Evolutionary conservation across 1,284 basidiomycete species (phyloP).

Genomic region (Psilocybe mexicana): DNA sequence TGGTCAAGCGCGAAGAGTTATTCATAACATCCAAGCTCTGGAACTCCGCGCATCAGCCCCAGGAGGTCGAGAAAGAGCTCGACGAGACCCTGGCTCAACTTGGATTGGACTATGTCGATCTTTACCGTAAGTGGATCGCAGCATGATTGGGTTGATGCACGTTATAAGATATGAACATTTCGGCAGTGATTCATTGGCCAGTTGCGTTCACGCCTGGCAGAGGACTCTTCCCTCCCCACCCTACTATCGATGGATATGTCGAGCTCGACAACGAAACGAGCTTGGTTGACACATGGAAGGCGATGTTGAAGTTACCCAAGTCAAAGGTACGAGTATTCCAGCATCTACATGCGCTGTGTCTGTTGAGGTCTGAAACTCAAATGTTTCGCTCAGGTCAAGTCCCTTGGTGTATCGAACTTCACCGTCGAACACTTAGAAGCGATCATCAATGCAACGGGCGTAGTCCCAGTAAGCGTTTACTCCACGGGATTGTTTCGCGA

Average conservation of each 20-base stretch:
- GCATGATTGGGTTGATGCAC: neutral
- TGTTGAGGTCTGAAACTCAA: neutral
- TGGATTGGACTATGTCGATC: constrained; percentile 75
- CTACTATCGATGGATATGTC: constrained; percentile 44
- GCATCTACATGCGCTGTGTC: too few relatives aligned
- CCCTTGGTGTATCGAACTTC: constrained; percentile 84
- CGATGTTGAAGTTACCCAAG: constrained; percentile 64
- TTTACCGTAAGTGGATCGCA: constrained; percentile 56
- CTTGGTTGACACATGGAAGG: constrained; percentile 83
- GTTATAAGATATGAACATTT: neutral
- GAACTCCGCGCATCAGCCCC: constrained; percentile 68
- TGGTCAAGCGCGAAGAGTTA: constrained; percentile 80
- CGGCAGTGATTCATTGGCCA: constrained; percentile 85
- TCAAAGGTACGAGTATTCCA: constrained; percentile 33
- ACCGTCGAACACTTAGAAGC: constrained; percentile 64
- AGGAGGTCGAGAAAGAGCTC: constrained; percentile 70
- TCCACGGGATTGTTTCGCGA: neutral
- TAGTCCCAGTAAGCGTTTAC: constrained; percentile 55
- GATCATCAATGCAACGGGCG: constrained; percentile 74
- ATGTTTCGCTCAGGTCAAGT: constrained; percentile 43
- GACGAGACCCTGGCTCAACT: constrained; percentile 75
- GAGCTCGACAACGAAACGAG: constrained; percentile 62
- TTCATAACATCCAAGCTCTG: constrained; percentile 86
- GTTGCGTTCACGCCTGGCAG: constrained; percentile 70
- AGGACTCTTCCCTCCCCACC: constrained; percentile 55